A percentile compares a stretch with the other conserved stretches of the same genome.
Evolutionary conservation across 768 basidiomycete genomes (phyloP).

Genomic region (Termitomyces heimii): DNA sequence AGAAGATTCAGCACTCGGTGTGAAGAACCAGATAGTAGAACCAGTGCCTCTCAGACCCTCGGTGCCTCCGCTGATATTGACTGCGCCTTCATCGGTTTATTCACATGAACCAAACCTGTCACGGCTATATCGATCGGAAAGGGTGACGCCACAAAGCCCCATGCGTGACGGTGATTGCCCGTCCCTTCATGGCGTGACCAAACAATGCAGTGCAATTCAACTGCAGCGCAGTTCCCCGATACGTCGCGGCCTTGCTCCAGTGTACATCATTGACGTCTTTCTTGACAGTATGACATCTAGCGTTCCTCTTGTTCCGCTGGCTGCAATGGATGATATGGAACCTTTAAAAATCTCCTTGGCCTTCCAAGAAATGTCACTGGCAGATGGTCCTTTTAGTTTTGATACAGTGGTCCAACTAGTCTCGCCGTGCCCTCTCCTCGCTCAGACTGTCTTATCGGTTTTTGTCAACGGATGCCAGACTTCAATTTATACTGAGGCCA

Average conservation of each 20-base stretch:
- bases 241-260: neutral
- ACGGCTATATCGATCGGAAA: neutral
- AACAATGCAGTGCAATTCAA: neutral
- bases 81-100: neutral
- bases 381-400: conserved; percentile 23
- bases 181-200: neutral
- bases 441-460: conserved; percentile 40
- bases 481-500: conserved; percentile 41
- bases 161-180: neutral
- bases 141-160: neutral
- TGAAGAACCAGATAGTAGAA: neutral
- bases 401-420: conserved; percentile 42
- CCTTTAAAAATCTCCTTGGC: conserved; percentile 4
- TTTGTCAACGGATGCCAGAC: conserved; percentile 28
- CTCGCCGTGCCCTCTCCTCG: conserved; percentile 37
- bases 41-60: neutral
- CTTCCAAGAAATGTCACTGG: neutral
- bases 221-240: neutral
- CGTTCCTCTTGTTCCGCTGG: conserved; percentile 3
- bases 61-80: neutral
- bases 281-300: neutral
- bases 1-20: neutral
- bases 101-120: neutral
- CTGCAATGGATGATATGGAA: neutral
- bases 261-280: neutral